Conservation (phyloP, 805 yeast species). For the Yamadazyma akitaensis region DNA sequence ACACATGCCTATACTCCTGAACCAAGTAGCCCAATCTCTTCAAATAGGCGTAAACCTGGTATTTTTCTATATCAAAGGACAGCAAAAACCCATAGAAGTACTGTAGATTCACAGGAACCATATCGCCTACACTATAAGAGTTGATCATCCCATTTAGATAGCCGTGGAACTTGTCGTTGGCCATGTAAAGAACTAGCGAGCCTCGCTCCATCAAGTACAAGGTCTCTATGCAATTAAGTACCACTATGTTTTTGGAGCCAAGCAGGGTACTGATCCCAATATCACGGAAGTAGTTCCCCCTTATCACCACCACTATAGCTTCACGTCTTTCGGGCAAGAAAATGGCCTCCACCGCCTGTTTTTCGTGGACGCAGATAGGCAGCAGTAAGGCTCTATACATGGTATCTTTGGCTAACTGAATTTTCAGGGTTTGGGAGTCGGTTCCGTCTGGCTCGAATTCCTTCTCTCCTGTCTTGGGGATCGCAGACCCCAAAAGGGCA, state of each 20-base stretch:
- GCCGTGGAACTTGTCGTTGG: constrained; percentile 17
- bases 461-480: constrained; percentile 79
- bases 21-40: constrained; percentile 79
- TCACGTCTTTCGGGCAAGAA: constrained; percentile 31
- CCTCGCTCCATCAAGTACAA: constrained; percentile 84
- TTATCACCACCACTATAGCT: constrained; percentile 44
- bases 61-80: constrained; percentile 26
- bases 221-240: constrained; percentile 64
- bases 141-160: constrained; percentile 17
- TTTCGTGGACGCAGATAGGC: constrained; percentile 40
- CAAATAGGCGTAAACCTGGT: constrained; percentile 68
- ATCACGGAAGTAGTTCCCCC: constrained; percentile 70
- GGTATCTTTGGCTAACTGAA: constrained; percentile 55
- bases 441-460: constrained; percentile 85
- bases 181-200: constrained; percentile 29
- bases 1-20: constrained; percentile 16
- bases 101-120: constrained; percentile 52
- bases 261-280: constrained; percentile 54
- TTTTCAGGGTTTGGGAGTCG: constrained; percentile 41
- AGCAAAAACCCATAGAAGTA: constrained; percentile 49
- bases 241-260: constrained; percentile 28
- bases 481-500: constrained; percentile 17
- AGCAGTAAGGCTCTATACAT: constrained; percentile 65
- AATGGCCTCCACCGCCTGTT: constrained; percentile 51
- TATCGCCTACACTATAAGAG: constrained; percentile 20